phyloP scores from a whole-genome alignment of 2,329 filamentous ascomycete species.

The Pseudocercospora fijiensis region DNA sequence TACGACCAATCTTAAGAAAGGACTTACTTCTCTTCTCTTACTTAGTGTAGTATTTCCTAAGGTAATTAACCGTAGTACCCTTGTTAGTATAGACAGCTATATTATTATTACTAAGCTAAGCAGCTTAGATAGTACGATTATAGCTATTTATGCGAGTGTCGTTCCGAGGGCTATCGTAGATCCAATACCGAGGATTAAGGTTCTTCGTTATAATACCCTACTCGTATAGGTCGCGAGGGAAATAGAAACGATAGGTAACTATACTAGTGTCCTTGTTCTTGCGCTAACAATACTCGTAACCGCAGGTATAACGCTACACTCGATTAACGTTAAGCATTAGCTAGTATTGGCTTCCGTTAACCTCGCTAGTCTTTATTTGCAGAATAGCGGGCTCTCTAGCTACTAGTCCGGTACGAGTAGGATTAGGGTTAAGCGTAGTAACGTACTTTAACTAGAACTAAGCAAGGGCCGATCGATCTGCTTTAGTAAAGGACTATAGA shows the following conservation, averaged over 20 bases:
- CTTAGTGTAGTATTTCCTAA: too few species aligned
- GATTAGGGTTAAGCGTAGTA: too few species aligned
- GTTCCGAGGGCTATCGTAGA: not conserved
- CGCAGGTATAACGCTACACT: not conserved
- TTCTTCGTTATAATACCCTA: not conserved
- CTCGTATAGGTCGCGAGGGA: not conserved
- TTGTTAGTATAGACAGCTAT: too few species aligned
- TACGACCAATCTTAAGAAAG: not conserved
- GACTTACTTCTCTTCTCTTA: too few species aligned
- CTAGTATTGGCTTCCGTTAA: not conserved
- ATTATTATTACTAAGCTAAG: too few species aligned
- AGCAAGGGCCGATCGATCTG: not conserved
- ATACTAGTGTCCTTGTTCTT: not conserved
- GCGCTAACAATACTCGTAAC: too few species aligned
- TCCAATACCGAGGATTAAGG: not conserved
- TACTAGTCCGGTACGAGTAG: not conserved
- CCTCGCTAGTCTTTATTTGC: not conserved
- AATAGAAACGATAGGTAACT: not conserved
- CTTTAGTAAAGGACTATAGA: not conserved
- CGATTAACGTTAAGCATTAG: not conserved
- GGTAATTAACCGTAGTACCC: too few species aligned
- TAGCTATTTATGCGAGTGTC: too few species aligned
- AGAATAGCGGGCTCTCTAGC: not conserved
- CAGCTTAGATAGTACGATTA: too few species aligned
- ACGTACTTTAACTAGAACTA: not conserved